Conservation (phyloP, 192 early-diverging fungal genomes). For the Coemansia sp. region DNA sequence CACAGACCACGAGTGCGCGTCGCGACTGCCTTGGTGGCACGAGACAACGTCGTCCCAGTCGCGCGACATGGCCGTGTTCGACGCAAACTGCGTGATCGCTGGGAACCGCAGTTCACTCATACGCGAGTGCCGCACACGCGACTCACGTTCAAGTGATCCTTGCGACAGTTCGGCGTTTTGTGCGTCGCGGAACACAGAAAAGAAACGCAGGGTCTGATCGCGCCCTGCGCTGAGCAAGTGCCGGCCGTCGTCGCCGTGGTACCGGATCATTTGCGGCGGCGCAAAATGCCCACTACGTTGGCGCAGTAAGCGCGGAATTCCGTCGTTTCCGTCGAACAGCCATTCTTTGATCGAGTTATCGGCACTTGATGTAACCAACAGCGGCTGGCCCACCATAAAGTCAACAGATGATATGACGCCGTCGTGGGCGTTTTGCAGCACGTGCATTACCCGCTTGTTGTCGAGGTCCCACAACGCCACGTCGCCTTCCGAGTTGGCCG, state of each 20-base stretch:
- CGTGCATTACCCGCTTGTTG: constrained; percentile 67
- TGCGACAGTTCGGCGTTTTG: constrained; percentile 87
- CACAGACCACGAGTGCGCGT: constrained; percentile 81
- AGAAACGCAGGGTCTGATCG: constrained; percentile 80
- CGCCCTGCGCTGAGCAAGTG: constrained; percentile 77
- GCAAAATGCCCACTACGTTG: constrained; percentile 82
- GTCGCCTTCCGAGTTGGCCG: constrained; percentile 83
- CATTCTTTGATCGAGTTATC: constrained; percentile 97
- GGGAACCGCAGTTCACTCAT: constrained; percentile 66
- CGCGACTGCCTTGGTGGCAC: constrained; percentile 72
- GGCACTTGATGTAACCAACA: constrained; percentile 80
- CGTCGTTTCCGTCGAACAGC: constrained; percentile 89
- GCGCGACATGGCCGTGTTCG: constrained; percentile 56
- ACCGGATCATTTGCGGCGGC: constrained; percentile 78
- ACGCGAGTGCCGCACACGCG: no score
- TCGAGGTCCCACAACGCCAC: constrained; percentile 92
- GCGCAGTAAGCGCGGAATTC: constrained; percentile 76
- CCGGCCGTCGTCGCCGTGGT: constrained; percentile 72
- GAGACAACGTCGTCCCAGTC: constrained; percentile 95
- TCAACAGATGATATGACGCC: constrained; percentile 71
- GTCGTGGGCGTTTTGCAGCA: constrained; percentile 86
- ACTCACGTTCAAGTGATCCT: constrained; percentile 11
- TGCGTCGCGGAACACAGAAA: constrained; percentile 82
- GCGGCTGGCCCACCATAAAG: constrained; percentile 81
- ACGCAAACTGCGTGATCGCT: constrained; percentile 71